phyloP scores from a whole-genome alignment of 495 filamentous ascomycete species.

The Xylaria flabelliformis region DNA sequence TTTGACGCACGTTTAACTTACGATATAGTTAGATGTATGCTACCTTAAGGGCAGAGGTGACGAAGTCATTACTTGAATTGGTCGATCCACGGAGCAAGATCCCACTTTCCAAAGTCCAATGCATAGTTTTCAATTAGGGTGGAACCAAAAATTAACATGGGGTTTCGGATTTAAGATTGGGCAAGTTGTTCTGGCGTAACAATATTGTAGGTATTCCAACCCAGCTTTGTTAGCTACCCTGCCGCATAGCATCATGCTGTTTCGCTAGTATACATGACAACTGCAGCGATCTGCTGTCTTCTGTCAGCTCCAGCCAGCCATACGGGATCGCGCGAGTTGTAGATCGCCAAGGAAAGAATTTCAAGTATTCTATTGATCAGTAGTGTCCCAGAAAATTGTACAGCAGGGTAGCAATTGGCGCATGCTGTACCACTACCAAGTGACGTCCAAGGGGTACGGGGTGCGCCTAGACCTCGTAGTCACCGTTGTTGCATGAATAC shows the following conservation, averaged over 20 bases:
- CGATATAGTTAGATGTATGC: background rate
- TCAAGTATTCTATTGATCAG: background rate
- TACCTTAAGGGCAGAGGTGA: background rate
- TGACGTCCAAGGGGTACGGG: background rate
- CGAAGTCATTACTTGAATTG: constrained; percentile 3
- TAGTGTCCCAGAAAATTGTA: constrained; percentile 8
- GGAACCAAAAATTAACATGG: constrained; percentile 24
- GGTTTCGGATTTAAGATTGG: background rate
- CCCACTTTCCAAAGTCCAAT: constrained; percentile 19
- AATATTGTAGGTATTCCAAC: background rate
- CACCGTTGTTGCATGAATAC: background rate
- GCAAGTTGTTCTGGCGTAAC: background rate
- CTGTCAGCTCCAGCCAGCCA: background rate
- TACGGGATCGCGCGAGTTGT: background rate
- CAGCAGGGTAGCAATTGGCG: constrained; percentile 8
- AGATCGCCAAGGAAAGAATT: constrained; percentile 4
- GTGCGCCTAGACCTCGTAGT: background rate
- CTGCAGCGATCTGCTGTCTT: background rate
- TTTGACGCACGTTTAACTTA: background rate
- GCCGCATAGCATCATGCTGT: background rate
- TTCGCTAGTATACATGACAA: constrained; percentile 1
- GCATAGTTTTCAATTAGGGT: constrained; percentile 14
- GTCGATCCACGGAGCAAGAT: background rate
- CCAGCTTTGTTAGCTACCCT: background rate
- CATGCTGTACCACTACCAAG: background rate